These are phyloP conservation scores for Ormosia emarginata DNA, from an alignment of 306 rosid genomes.

Conservation along the genomic window DNA sequence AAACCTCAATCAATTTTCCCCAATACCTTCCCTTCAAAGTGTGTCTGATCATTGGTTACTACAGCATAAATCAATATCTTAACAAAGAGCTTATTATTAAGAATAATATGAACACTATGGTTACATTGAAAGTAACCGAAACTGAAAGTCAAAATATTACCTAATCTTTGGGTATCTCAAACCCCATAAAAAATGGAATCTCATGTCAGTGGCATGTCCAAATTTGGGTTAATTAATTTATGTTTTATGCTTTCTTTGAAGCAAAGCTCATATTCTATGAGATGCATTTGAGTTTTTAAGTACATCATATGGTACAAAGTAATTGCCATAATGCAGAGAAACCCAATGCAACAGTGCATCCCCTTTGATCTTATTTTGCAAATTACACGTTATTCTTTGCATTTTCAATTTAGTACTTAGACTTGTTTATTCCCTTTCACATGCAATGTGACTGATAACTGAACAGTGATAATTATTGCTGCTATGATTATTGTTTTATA, in stretches of 20 bases:
- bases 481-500: slow-evolving; percentile 18
- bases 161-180: slow-evolving; percentile 23
- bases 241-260: not conserved
- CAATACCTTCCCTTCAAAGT: slow-evolving; percentile 28
- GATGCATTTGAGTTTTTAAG: not conserved
- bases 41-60: slow-evolving; percentile 21
- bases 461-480: slow-evolving; percentile 32
- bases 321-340: slow-evolving; percentile 19
- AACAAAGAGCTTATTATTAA: not conserved
- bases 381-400: slow-evolving; percentile 14
- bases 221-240: not conserved
- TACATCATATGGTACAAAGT: slow-evolving; percentile 4
- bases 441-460: slow-evolving; percentile 44
- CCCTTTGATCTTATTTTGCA: slow-evolving; percentile 38
- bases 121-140: slow-evolving; percentile 9
- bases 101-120: slow-evolving; percentile 22
- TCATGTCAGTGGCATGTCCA: slow-evolving; percentile 21
- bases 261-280: slow-evolving; percentile 11
- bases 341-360: slow-evolving; percentile 50
- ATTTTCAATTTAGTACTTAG: not conserved
- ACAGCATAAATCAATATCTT: not conserved
- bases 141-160: slow-evolving; percentile 23
- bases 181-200: slow-evolving; percentile 20
- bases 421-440: slow-evolving; percentile 49
- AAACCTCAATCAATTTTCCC: slow-evolving; percentile 7